phyloP scores from a whole-genome alignment of 306 rosid species.

The Malus asiatica region DNA sequence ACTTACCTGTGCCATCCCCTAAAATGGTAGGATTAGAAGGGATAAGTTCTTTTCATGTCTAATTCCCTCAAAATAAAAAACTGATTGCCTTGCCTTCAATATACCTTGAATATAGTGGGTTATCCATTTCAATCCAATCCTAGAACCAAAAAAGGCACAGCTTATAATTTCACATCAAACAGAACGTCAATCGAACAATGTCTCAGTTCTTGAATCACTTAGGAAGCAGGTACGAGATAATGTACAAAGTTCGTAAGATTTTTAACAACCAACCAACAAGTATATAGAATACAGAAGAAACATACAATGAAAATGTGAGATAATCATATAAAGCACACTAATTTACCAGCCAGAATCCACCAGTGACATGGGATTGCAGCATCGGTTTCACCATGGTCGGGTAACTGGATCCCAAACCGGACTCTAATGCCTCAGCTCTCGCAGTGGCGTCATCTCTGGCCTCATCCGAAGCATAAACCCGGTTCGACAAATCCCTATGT shows the following conservation, averaged over 20 bases:
- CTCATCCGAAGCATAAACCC: constrained; percentile 55
- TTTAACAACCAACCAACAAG: background rate
- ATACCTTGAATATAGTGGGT: background rate
- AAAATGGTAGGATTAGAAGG: background rate
- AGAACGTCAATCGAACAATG: background rate
- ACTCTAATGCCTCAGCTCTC: constrained; percentile 46
- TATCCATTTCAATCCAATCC: background rate
- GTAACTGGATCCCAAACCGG: constrained; percentile 29
- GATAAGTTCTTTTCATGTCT: no score
- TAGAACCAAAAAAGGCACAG: background rate
- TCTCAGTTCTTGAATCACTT: background rate
- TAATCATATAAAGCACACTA: background rate
- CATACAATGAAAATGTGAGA: background rate
- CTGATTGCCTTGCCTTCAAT: background rate
- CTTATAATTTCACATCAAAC: background rate
- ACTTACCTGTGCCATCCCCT: background rate
- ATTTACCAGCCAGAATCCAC: constrained; percentile 88
- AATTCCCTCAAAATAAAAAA: no score
- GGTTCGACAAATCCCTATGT: constrained; percentile 51
- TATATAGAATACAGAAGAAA: background rate
- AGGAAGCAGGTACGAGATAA: background rate
- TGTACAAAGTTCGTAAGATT: background rate
- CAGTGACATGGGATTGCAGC: constrained; percentile 78
- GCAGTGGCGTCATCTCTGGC: constrained; percentile 45
- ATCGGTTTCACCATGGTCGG: constrained; percentile 60